phyloP scores from a whole-genome alignment of 2,329 filamentous ascomycete species.

The Chlorencoelia australis region DNA sequence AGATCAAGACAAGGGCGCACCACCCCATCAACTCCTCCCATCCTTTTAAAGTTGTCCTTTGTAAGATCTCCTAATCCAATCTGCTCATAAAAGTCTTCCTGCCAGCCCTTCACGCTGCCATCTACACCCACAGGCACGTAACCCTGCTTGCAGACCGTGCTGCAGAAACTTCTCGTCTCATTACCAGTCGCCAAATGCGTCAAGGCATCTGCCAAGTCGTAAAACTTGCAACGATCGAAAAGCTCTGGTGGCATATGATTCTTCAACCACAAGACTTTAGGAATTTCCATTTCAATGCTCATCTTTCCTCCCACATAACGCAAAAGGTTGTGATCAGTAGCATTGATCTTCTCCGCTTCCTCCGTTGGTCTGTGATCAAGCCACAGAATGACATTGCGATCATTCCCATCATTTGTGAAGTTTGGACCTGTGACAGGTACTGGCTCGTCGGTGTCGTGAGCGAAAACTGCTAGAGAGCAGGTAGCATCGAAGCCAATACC shows the following conservation, averaged over 20 bases:
- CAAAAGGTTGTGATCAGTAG: constrained; percentile 81
- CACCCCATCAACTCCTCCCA: constrained; percentile 91
- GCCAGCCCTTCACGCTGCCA: constrained; percentile 95
- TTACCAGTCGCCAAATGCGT: constrained; percentile 90
- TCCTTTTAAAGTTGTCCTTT: constrained; percentile 80
- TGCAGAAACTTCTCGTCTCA: constrained; percentile 89
- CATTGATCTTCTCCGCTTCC: constrained; percentile 90
- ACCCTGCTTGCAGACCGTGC: constrained; percentile 93
- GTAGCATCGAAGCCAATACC: constrained; percentile 97
- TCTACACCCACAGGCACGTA: constrained; percentile 96
- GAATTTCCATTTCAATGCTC: constrained; percentile 99
- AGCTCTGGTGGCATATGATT: constrained; percentile 91
- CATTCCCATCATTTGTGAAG: constrained; percentile 70
- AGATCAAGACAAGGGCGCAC: constrained; percentile 52
- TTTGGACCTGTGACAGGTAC: constrained; percentile 81
- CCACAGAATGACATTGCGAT: constrained; percentile 95
- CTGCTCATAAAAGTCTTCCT: constrained; percentile 79
- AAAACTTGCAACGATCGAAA: constrained; percentile 92
- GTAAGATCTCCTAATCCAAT: constrained; percentile 81
- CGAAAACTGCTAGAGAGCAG: constrained; percentile 92
- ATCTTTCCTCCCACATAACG: constrained; percentile 96
- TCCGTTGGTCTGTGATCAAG: constrained; percentile 87
- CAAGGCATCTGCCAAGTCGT: constrained; percentile 84
- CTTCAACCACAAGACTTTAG: constrained; percentile 96
- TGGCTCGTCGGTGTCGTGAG: constrained; percentile 80